phyloP scores from a whole-genome alignment of 2,329 filamentous ascomycete genomes.

The Aspergillus sp. region DNA sequence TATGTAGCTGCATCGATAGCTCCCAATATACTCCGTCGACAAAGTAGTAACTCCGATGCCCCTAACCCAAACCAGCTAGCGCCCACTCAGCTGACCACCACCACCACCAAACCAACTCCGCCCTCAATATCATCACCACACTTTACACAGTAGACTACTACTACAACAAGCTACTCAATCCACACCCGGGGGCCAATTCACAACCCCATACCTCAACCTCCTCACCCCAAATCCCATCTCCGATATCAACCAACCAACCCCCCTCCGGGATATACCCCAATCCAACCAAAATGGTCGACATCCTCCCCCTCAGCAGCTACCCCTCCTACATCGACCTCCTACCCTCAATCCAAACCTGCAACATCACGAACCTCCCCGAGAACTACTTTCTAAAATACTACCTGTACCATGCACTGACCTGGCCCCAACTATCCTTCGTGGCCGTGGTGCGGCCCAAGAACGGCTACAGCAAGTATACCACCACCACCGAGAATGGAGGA shows the following conservation, averaged over 20 bases:
- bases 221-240: too few relatives aligned
- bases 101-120: not conserved
- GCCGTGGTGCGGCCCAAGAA: constrained; percentile 85
- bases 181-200: not conserved
- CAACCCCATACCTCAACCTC: too few relatives aligned
- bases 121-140: not conserved
- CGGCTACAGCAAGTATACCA: constrained; percentile 71
- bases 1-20: too few relatives aligned
- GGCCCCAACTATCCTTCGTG: constrained; percentile 96
- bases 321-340: constrained; percentile 77
- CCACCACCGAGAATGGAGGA: constrained; percentile 35
- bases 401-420: constrained; percentile 96
- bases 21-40: not conserved
- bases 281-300: constrained; percentile 49
- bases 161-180: not conserved
- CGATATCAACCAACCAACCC: constrained; percentile 4
- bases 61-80: constrained; percentile 8
- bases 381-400: constrained; percentile 99
- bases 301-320: constrained; percentile 50
- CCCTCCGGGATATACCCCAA: not conserved
- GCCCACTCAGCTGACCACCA: not conserved
- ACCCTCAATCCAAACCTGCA: constrained; percentile 88
- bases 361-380: constrained; percentile 97
- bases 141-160: not conserved
- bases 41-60: not conserved